These are phyloP conservation scores for Chaetomium strumarium DNA, from an alignment of 2,329 filamentous ascomycete genomes.

Conservation along the genomic window DNA sequence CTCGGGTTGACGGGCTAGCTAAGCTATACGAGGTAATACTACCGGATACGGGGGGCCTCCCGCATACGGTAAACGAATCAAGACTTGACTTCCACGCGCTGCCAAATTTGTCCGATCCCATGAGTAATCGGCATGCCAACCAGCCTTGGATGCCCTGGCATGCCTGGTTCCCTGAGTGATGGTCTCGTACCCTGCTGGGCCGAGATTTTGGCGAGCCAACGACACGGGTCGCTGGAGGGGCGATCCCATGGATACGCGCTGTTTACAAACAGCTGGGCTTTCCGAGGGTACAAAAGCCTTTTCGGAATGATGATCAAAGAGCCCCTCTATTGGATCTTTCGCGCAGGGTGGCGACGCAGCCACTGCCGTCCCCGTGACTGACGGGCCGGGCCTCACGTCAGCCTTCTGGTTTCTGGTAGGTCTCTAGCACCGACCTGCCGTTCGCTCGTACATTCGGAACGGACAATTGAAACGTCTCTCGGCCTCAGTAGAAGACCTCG, in stretches of 20 bases:
- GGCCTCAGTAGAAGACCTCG: constrained; percentile 36
- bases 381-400: constrained; percentile 13
- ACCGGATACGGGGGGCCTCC: constrained; percentile 11
- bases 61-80: constrained; percentile 7
- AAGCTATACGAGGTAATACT: constrained; percentile 18
- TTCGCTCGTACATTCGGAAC: neutral
- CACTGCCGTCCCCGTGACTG: neutral
- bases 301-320: no score
- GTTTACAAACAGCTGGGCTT: no score
- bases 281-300: no score
- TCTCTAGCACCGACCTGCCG: neutral
- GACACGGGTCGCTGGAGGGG: neutral
- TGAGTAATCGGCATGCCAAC: constrained; percentile 7
- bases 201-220: neutral
- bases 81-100: neutral
- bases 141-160: neutral
- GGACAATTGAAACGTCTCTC: neutral
- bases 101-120: constrained; percentile 2
- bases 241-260: neutral
- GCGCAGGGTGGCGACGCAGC: no score
- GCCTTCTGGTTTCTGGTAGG: neutral
- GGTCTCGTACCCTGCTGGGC: neutral
- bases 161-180: neutral
- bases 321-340: no score
- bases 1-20: neutral